These are phyloP conservation scores for Salvia splendens DNA, from an alignment of 257 asterid genomes.

Conservation along the genomic window DNA sequence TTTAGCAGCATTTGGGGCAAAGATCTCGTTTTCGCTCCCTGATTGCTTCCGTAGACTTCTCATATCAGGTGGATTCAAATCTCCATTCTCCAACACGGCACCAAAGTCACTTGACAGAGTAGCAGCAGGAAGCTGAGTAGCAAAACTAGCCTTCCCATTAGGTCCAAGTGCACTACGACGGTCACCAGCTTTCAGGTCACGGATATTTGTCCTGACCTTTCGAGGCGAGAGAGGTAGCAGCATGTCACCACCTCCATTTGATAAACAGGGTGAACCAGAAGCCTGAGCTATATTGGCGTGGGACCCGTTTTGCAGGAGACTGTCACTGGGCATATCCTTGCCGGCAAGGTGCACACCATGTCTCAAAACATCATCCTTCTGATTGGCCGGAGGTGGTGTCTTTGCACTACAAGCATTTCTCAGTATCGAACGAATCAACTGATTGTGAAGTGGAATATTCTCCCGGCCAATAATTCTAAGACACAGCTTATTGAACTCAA, in stretches of 20 bases:
- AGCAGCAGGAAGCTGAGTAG: constrained; percentile 15
- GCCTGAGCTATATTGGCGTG: constrained; percentile 32
- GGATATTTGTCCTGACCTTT: constrained; percentile 49
- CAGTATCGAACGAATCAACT: constrained; percentile 60
- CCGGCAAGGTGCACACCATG: constrained; percentile 31
- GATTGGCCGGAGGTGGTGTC: constrained; percentile 48
- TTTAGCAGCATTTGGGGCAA: constrained; percentile 28
- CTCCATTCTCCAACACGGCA: constrained; percentile 44
- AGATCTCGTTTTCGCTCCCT: constrained; percentile 36
- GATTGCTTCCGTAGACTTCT: constrained; percentile 28
- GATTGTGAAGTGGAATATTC: constrained; percentile 66
- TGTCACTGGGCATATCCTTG: constrained; percentile 37
- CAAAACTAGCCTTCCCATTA: constrained; percentile 42
- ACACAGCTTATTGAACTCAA: constrained; percentile 67
- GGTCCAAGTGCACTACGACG: constrained; percentile 49
- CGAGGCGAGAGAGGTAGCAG: constrained; percentile 60
- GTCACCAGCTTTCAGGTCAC: constrained; percentile 48
- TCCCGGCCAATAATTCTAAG: constrained; percentile 59
- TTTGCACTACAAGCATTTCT: constrained; percentile 61
- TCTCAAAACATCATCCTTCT: constrained; percentile 37
- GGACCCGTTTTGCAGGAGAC: constrained; percentile 47
- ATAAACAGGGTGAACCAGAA: constrained; percentile 43
- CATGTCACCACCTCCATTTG: constrained; percentile 53
- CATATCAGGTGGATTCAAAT: constrained; percentile 31
- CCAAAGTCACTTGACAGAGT: constrained; percentile 32